Evolutionary conservation across 2,329 filamentous ascomycete genomes (phyloP), one percentile per base, ranked within the genome.

Genomic region (Paecilomyces formosus): DNA sequence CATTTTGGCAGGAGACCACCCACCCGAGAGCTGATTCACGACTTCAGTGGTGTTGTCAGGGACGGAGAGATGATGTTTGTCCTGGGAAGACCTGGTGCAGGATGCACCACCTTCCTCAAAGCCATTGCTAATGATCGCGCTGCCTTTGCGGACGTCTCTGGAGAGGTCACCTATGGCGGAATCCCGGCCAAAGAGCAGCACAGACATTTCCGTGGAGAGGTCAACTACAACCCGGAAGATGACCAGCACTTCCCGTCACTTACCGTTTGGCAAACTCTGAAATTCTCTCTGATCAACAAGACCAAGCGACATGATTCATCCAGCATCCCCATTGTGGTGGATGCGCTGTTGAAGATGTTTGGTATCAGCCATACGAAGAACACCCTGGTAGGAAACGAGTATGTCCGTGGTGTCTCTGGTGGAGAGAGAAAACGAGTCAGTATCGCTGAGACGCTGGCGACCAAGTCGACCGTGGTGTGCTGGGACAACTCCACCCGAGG

Each of bases 401-500:
- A 79, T 65, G 82, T 86, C 6, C 83, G 88, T 53, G 89, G 89
- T 70, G 87, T 93, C 0, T 89, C 86, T 53, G 90, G 90, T 65
- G 90, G 90, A 59, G 90, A 94, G 74, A 78, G 89, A 39, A 93
- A 92, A 71, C 87, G 89, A 67, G 89, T 91, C 8, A 87, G 85
- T 22, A 91, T 93, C 62, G 88, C 88, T 1, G 89, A 93, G 72
- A 89, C 88, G 0, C 74, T 93, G 22, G 86, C 88, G 3, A 88
- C 88, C 6, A 88, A 89, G 70, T 85, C 85, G 0, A 85, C 87
- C 0, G 86, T 92, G 1, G 85, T 89, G 33, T 87, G 86, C 62
- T 92, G 88, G 88, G 89, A 93, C 65, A 93, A 93, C 70, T 87
- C 84, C 0, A 93, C 89, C 0, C 80, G 89, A 54, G 90, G 90